These are phyloP conservation scores for Plasmodium inui DNA, from an alignment of 169 alveolate genomes.

Conservation along the genomic window DNA sequence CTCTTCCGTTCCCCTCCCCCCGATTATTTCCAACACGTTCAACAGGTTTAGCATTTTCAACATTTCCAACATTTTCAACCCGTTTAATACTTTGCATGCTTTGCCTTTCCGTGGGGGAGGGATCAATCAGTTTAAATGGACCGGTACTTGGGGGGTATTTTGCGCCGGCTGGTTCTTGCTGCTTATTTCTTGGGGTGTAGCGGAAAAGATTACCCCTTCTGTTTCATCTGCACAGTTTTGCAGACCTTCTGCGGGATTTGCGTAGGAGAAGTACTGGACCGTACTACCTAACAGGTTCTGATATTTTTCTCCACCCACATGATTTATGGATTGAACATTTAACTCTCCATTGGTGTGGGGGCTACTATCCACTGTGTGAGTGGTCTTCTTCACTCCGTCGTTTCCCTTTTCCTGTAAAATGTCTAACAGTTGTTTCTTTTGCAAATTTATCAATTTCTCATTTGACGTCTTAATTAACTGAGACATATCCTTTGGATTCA, in stretches of 20 bases:
- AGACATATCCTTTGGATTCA: neutral
- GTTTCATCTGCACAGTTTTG: neutral
- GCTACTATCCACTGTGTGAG: neutral
- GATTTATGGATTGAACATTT: neutral
- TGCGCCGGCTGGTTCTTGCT: slow-evolving; percentile 1
- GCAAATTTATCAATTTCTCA: slow-evolving; percentile 36
- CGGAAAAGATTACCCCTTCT: neutral
- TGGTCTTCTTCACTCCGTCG: neutral
- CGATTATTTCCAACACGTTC: slow-evolving; percentile 2
- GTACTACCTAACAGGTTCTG: slow-evolving; percentile 12
- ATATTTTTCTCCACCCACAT: neutral
- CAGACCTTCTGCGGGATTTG: neutral
- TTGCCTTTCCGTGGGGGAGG: slow-evolving; percentile 49
- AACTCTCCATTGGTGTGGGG: neutral
- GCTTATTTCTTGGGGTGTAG: slow-evolving; percentile 21
- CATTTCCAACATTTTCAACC: neutral
- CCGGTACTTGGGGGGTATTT: neutral
- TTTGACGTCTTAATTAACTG: slow-evolving; percentile 36
- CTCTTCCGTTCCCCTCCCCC: slow-evolving; percentile 60
- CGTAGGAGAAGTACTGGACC: neutral
- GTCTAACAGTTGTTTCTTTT: slow-evolving; percentile 43
- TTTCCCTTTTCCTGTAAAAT: slow-evolving; percentile 34
- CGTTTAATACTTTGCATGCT: neutral
- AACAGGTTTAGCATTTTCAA: no score
- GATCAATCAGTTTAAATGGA: slow-evolving; percentile 66